Evolutionary conservation across 2,329 filamentous ascomycete genomes (phyloP).

Genomic region (Orbilia oligospora): DNA sequence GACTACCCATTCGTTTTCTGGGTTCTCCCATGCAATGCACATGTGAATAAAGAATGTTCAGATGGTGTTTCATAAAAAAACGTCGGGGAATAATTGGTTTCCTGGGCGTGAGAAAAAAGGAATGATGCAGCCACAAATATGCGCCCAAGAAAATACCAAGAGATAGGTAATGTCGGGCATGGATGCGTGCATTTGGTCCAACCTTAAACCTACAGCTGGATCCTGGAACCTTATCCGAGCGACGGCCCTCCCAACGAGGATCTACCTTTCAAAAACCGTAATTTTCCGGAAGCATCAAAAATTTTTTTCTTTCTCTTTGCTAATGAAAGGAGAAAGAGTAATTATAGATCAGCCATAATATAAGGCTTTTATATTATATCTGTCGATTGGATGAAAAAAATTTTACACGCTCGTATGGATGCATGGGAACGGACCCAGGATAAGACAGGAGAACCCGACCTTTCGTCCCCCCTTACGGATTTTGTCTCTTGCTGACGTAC

Average conservation of each 20-base stretch:
- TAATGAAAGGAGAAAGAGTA: conserved; percentile 20
- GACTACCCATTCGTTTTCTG: conserved; percentile 17
- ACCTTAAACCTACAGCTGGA: conserved; percentile 54
- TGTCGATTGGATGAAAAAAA: conserved; percentile 7
- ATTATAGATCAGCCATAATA: conserved; percentile 30
- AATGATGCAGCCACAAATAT: conserved; percentile 7
- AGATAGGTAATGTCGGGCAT: conserved; percentile 33
- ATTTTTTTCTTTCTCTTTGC: conserved; percentile 13
- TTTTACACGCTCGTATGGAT: background rate
- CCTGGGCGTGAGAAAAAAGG: conserved; percentile 25
- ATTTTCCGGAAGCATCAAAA: conserved; percentile 50
- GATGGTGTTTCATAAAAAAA: conserved; percentile 21
- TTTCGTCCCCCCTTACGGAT: conserved; percentile 13
- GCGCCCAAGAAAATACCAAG: conserved; percentile 46
- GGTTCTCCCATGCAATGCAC: conserved; percentile 27
- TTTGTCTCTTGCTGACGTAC: conserved; percentile 28
- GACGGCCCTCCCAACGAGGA: conserved; percentile 11
- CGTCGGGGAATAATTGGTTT: conserved; percentile 22
- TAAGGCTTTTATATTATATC: background rate
- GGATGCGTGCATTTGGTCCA: conserved; percentile 51
- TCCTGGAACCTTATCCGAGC: conserved; percentile 52
- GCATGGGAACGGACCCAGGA: conserved; percentile 2
- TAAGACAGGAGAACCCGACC: conserved; percentile 26
- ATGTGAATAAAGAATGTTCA: conserved; percentile 21
- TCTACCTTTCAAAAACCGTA: conserved; percentile 18